phyloP scores from a whole-genome alignment of 306 rosid species.

The Dryas drummondii region DNA sequence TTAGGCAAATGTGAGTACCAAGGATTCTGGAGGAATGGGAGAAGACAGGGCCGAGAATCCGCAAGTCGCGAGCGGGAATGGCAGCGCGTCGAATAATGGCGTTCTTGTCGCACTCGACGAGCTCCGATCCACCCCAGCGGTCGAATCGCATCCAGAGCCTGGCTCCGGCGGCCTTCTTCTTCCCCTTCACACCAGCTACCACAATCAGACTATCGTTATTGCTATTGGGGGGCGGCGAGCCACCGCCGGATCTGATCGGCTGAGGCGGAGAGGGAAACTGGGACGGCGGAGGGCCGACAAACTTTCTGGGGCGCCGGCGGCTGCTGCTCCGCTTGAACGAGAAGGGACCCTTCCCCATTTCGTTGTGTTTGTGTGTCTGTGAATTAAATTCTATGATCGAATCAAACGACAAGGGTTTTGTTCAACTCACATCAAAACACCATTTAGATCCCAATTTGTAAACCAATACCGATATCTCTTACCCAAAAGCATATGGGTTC shows the following conservation, averaged over 20 bases:
- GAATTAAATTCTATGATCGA: too few species aligned
- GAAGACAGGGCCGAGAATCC: conserved; percentile 91
- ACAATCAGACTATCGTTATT: conserved; percentile 10
- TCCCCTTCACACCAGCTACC: conserved; percentile 42
- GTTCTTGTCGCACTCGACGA: conserved; percentile 78
- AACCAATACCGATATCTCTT: too few species aligned
- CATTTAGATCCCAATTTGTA: too few species aligned
- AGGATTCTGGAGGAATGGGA: conserved; percentile 92
- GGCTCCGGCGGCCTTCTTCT: conserved; percentile 86
- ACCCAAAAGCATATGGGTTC: too few species aligned
- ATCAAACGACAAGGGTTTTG: too few species aligned
- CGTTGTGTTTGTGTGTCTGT: too few species aligned
- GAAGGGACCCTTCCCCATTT: conserved; percentile 63
- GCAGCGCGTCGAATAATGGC: conserved; percentile 71
- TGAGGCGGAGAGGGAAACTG: conserved; percentile 22
- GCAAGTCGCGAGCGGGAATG: conserved; percentile 84
- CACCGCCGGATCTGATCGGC: not conserved
- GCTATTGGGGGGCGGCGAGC: conserved; percentile 6
- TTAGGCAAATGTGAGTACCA: conserved; percentile 39
- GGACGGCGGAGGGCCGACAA: conserved; percentile 5
- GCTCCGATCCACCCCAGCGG: conserved; percentile 70
- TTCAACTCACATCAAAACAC: too few species aligned
- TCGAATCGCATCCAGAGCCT: conserved; percentile 91
- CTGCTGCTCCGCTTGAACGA: conserved; percentile 59
- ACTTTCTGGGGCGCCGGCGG: conserved; percentile 62